These are phyloP conservation scores for Mycogone perniciosa DNA, from an alignment of 2,329 filamentous ascomycete species.

Conservation along the genomic window DNA sequence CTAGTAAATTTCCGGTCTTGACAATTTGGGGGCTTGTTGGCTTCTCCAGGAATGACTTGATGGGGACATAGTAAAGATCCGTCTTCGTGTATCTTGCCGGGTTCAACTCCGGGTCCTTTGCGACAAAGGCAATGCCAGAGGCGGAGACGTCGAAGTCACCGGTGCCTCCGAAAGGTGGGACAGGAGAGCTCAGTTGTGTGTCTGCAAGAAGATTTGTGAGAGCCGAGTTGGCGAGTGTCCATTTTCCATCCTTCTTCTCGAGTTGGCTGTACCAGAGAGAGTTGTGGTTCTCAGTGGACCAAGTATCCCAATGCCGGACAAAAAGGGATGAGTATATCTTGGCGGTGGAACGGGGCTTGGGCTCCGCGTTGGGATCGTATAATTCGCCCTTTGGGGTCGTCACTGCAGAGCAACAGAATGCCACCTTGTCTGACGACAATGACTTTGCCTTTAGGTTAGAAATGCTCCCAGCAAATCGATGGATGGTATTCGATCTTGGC, in stretches of 20 bases:
- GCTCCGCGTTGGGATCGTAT: conserved; percentile 56
- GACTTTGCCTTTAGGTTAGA: conserved; percentile 53
- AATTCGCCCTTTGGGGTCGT: conserved; percentile 64
- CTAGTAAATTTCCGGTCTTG: conserved; percentile 52
- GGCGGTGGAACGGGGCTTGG: conserved; percentile 56
- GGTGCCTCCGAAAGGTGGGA: conserved; percentile 70
- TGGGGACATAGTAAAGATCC: conserved; percentile 67
- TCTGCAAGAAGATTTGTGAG: conserved; percentile 60
- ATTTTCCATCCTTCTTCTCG: conserved; percentile 35
- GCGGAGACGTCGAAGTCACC: conserved; percentile 72
- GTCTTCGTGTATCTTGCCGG: conserved; percentile 73
- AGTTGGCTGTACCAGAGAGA: conserved; percentile 68
- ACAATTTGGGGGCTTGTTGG: conserved; percentile 44
- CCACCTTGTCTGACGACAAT: conserved; percentile 44
- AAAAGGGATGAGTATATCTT: conserved; percentile 70
- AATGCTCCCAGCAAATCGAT: conserved; percentile 44
- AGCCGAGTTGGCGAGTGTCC: conserved; percentile 35
- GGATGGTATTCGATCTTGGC: conserved; percentile 8
- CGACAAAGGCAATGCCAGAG: conserved; percentile 63
- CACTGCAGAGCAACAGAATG: conserved; percentile 55
- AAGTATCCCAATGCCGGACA: conserved; percentile 80
- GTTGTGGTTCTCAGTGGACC: conserved; percentile 60
- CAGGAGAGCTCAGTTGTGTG: conserved; percentile 57
- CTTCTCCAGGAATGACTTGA: conserved; percentile 54
- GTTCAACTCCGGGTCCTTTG: conserved; percentile 66